Conservation (phyloP, 768 basidiomycete species). For the Tephrocybe sp. region DNA sequence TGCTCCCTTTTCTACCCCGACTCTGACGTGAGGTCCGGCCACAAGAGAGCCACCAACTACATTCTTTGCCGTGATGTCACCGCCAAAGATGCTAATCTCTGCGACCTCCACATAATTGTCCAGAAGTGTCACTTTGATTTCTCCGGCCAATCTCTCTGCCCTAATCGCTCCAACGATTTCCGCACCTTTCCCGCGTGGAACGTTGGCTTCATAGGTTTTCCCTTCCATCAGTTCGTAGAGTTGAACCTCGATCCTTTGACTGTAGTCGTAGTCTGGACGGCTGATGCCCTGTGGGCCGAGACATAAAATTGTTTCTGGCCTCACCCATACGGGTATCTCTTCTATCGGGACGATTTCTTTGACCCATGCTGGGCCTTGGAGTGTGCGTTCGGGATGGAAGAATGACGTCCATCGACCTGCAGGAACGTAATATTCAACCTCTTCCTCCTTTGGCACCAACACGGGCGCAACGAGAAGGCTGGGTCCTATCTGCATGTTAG, state of each 20-base stretch:
- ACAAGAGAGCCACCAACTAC: constrained; percentile 14
- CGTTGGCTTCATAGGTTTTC: constrained; percentile 30
- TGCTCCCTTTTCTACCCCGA: constrained; percentile 16
- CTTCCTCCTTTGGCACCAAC: constrained; percentile 50
- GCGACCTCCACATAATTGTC: constrained; percentile 17
- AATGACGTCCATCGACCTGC: constrained; percentile 60
- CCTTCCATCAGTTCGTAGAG: constrained; percentile 53
- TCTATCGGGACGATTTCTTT: constrained; percentile 60
- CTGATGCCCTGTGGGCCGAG: constrained; percentile 51
- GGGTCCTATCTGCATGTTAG: constrained; percentile 34
- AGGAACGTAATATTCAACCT: constrained; percentile 59
- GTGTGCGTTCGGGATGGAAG: constrained; percentile 49
- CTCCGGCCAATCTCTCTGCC: constrained; percentile 28
- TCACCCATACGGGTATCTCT: constrained; percentile 66
- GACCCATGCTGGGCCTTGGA: constrained; percentile 61
- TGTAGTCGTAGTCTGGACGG: constrained; percentile 62
- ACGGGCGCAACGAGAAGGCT: constrained; percentile 63
- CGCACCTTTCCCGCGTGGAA: constrained; percentile 40
- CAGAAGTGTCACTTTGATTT: constrained; percentile 26
- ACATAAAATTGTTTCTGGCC: constrained; percentile 52
- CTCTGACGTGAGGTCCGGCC: constrained; percentile 7
- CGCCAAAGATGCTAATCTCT: constrained; percentile 13
- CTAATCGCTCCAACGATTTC: constrained; percentile 39
- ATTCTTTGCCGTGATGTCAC: constrained; percentile 9
- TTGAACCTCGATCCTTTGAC: constrained; percentile 43